Conservation (phyloP, 176 grass and related monocot species). For the Musa beccarii region DNA sequence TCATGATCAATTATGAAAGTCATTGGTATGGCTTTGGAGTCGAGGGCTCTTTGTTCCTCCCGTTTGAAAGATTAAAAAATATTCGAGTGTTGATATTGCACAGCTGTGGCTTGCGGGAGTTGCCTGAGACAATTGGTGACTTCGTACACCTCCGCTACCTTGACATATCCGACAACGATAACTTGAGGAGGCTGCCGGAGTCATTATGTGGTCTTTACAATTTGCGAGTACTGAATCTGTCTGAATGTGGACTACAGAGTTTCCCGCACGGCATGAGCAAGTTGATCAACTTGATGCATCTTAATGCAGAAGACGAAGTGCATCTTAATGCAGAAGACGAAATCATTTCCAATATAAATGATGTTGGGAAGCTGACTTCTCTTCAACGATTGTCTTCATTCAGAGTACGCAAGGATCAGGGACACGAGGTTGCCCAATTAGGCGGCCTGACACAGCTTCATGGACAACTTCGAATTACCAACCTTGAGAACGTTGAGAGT, state of each 20-base stretch:
- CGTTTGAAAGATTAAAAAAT: constrained; percentile 4
- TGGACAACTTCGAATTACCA: constrained; percentile 11
- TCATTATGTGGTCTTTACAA: constrained; percentile 24
- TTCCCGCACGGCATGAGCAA: constrained; percentile 10
- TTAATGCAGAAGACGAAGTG: too few relatives aligned
- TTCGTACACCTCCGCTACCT: constrained; percentile 23
- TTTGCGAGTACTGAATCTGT: constrained; percentile 14
- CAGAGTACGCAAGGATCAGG: background rate
- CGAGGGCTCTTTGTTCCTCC: background rate
- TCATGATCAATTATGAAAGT: constrained; percentile 6
- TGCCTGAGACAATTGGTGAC: constrained; percentile 19
- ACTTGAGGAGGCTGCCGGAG: constrained; percentile 3
- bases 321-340: background rate
- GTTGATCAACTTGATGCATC: constrained; percentile 9
- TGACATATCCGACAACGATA: constrained; percentile 6
- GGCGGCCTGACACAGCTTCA: constrained; percentile 13
- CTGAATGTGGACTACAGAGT: background rate
- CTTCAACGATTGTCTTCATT: too few relatives aligned
- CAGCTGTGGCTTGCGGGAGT: background rate
- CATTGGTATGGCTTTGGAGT: background rate
- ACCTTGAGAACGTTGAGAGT: constrained; percentile 21
- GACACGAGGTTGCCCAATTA: constrained; percentile 22
- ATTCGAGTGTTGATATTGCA: constrained; percentile 12
- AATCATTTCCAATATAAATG: too few relatives aligned
- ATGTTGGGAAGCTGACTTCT: too few relatives aligned